phyloP scores from a whole-genome alignment of 2,329 filamentous ascomycete species.

The Cercospora zeae-maydis region DNA sequence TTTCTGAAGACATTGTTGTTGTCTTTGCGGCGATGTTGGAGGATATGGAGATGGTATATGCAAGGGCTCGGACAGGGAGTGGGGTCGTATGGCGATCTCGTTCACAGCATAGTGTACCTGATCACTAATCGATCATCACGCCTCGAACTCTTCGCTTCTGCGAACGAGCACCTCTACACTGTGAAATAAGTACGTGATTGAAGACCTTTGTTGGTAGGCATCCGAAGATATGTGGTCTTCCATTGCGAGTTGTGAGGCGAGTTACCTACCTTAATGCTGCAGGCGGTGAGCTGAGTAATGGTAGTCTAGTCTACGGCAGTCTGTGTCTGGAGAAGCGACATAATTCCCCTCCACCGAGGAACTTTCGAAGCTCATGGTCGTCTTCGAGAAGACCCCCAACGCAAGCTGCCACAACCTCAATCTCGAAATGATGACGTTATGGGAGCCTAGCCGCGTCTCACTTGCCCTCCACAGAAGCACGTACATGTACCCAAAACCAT shows the following conservation, averaged over 20 bases:
- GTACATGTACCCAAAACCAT: not conserved
- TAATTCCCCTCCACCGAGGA: not conserved
- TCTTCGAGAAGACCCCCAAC: not conserved
- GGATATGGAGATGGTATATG: no score
- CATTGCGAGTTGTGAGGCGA: not conserved
- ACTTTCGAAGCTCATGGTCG: not conserved
- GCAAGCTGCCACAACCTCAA: not conserved
- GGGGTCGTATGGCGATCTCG: no score
- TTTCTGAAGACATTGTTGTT: constrained; percentile 43
- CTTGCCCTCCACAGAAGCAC: not conserved
- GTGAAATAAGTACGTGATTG: no score
- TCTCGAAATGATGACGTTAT: not conserved
- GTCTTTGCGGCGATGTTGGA: not conserved
- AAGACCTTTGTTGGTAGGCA: no score
- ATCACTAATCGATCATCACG: no score
- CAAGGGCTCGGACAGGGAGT: no score
- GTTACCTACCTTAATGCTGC: no score
- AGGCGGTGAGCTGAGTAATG: not conserved
- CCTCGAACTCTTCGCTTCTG: no score
- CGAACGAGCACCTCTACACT: no score
- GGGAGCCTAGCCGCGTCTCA: not conserved
- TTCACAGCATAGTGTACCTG: no score
- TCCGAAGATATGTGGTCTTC: no score
- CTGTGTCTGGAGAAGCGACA: not conserved
- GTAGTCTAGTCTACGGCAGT: not conserved